Base-by-base conservation (phyloP, 2,329 filamentous ascomycete species). In the Tolypocladium pustulatum region DNA sequence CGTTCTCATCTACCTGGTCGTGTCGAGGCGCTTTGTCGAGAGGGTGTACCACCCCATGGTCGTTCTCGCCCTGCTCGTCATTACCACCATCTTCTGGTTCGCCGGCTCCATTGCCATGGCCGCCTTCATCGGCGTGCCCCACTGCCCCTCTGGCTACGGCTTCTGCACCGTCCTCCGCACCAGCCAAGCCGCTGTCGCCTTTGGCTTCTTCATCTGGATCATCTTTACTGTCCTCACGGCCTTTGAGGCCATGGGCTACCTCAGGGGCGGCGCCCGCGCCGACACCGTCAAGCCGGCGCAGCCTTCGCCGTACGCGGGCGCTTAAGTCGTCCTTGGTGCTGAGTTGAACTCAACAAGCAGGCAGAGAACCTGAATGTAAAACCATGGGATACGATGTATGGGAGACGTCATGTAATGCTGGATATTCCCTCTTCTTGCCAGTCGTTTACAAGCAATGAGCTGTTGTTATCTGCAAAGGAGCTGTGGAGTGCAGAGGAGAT, bases 61-160 rank as follows among this genome's bases (percentile, higher is more conserved):
- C 52, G 82, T 91, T 20, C 76, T 92, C 22, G 85, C 67, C 1
- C 78, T 90, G 37, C 89, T 95, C 67, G 78, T 77, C 54, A 64
- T 94, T 30, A 94, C 90, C 12, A 86, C 88, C 75, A 79, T 95
- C 59, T 95, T 95, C 77, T 96, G 91, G 91, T 94, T 97, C 68
- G 86, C 88, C 0, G 91, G 90, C 8, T 88, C 91, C 66, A 86
- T 95, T 64, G 90, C 90, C 0, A 73, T 92, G 13, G 90, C 88
- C 0, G 86, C 85, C 25, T 78, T 78, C 58, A 73, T 91, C 59
- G 81, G 82, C 57, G 78, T 81, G 20, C 75, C 82, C 0, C 72
- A 69, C 10, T 75, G 80, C 59, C 22, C 41, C 12, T 86, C 84
- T 67, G 77, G 75, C 49, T 75, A 73, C 55, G 75, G 72, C 22